Percentiles rank a stretch among this genome's conserved stretches.
Evolutionary conservation across 495 filamentous ascomycete genomes (phyloP).

Genomic region (Neurospora sublineolata): DNA sequence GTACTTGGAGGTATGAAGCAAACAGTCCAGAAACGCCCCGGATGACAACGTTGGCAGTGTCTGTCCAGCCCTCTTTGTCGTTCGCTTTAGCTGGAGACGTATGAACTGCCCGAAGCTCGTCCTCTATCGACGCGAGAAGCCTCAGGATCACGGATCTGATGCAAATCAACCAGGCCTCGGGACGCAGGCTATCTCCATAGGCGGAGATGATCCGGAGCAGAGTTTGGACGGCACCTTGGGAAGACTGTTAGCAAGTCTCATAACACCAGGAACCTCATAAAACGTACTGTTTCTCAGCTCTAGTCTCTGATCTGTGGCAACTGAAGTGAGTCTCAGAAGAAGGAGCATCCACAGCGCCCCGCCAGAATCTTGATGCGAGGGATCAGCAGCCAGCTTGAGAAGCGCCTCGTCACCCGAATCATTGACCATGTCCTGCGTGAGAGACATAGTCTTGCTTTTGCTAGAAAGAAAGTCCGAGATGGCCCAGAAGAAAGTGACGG

Average conservation of each 20-base stretch:
- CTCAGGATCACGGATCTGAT: slow-evolving; percentile 67
- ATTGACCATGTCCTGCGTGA: slow-evolving; percentile 38
- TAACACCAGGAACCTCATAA: neutral
- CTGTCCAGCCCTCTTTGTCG: slow-evolving; percentile 50
- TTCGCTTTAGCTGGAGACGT: slow-evolving; percentile 25
- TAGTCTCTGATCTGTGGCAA: slow-evolving; percentile 65
- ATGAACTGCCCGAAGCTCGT: slow-evolving; percentile 26
- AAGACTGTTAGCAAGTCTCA: slow-evolving; percentile 9
- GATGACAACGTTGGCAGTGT: slow-evolving; percentile 64
- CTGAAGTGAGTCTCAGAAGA: slow-evolving; percentile 61
- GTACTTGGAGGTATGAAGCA: slow-evolving; percentile 52
- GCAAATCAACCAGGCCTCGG: slow-evolving; percentile 74
- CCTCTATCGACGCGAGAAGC: slow-evolving; percentile 51
- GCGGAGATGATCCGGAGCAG: slow-evolving; percentile 85
- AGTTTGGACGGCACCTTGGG: slow-evolving; percentile 67
- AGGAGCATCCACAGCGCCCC: slow-evolving; percentile 76
- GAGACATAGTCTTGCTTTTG: slow-evolving; percentile 33
- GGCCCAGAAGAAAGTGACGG: slow-evolving; percentile 90
- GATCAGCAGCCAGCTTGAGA: slow-evolving; percentile 37
- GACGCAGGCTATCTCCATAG: slow-evolving; percentile 67
- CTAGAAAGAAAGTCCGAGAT: slow-evolving; percentile 72
- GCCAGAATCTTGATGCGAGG: slow-evolving; percentile 38
- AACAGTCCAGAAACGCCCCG: slow-evolving; percentile 58
- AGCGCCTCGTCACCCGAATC: slow-evolving; percentile 39
- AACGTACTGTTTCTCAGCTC: slow-evolving; percentile 74